Base-by-base conservation (phyloP, 2,329 filamentous ascomycete species). In the Helminthosporium solani region DNA sequence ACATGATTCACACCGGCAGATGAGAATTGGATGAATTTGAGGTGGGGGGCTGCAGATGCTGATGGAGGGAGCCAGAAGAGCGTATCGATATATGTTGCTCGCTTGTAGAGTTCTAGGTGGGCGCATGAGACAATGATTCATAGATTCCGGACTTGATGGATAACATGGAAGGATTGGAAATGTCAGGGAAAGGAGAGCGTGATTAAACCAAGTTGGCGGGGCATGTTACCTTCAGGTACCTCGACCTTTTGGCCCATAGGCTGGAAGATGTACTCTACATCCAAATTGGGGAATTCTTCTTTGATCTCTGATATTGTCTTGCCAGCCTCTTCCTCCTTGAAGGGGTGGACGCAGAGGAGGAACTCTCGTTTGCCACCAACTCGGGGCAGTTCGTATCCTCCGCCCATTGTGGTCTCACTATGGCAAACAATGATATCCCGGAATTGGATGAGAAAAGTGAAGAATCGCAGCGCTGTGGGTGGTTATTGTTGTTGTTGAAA, bases 1-100 rank as follows among this genome's bases (percentile, higher is more conserved):
- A 82, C 59, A 46, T 79, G 77, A 56, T 84, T 81, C 37, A 77
- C 73, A 2, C 82, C 82, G 7, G 82, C 81, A 8, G 77, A 80
- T 53, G 79, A 72, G 49, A 81, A 74, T 45, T 84, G 82, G 41
- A 84, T 75, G 40, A 81, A 61, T 51, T 78, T 61, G 21, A 74
- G 63, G 2, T 72, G 63, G 3, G 74, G 73, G 2, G 67, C 64
- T 7, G 63, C 56, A 11, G 60, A 60, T 11, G 67, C 58, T 4
- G 56, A 52, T 1, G 66, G 50, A 1, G 78, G 78, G 8, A 80
- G 68, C 45, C 70, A 70, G 50, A 61, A 67, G 33, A 79, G 66
- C 0, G 78, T 81, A 42, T 72, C 67, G 16, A 81, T 68, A 50
- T 79, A 71, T 2, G 72, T 77, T 28, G 68, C 67, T 42, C 72